These are phyloP conservation scores for Coprinopsis strossmayeri DNA, from an alignment of 768 basidiomycete genomes.

Conservation along the genomic window DNA sequence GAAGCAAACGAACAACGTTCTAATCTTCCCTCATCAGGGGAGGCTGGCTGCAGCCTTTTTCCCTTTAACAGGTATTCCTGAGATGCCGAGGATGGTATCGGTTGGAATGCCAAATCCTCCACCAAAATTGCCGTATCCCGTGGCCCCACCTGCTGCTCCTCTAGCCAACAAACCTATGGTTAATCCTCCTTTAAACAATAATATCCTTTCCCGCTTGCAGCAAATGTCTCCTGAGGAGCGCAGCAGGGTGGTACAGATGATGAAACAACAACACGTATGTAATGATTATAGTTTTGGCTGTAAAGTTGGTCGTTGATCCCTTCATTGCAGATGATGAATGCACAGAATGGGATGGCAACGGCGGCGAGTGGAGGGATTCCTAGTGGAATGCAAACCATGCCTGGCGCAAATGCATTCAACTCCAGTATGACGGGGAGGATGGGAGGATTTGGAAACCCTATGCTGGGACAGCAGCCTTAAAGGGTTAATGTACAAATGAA, in stretches of 20 bases:
- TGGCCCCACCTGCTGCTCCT: no score
- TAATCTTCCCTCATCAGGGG: slow-evolving; percentile 34
- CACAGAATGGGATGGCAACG: background rate
- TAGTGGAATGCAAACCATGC: background rate
- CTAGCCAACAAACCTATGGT: no score
- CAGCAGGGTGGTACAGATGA: slow-evolving; percentile 1
- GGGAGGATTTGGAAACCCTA: background rate
- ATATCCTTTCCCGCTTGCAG: no score
- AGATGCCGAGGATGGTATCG: slow-evolving; percentile 29
- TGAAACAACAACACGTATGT: no score
- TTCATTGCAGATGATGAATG: no score
- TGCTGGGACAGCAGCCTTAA: background rate
- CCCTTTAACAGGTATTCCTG: slow-evolving; percentile 44
- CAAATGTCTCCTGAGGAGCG: slow-evolving; percentile 22
- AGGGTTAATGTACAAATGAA: no score
- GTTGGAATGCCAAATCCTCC: no score
- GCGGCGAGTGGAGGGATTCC: background rate
- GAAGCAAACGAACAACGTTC: slow-evolving; percentile 33
- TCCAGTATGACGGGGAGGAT: background rate
- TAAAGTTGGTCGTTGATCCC: no score
- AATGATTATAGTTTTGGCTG: no score
- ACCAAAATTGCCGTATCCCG: no score
- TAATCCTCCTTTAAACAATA: no score
- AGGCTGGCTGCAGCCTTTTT: slow-evolving; percentile 45
- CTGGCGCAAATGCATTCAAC: background rate